Evolutionary conservation across 176 grass and related monocot species (phyloP).

Genomic region (Urochloa ruziziensis): DNA sequence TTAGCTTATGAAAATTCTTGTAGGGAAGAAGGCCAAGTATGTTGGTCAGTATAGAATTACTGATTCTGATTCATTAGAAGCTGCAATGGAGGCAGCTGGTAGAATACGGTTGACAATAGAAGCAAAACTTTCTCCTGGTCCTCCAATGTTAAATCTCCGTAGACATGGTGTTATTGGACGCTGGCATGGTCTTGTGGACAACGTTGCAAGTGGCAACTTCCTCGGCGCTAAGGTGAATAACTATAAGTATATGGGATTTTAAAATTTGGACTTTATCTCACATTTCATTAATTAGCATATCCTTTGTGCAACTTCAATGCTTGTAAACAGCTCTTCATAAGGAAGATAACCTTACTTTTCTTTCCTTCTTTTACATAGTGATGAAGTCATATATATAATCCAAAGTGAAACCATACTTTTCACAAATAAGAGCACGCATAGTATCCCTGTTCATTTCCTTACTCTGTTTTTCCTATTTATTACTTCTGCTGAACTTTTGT

Average conservation of each 20-base stretch:
- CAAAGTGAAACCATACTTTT: not conserved
- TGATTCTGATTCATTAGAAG: constrained; percentile 73
- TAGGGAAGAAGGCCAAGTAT: constrained; percentile 72
- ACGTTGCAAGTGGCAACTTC: constrained; percentile 92
- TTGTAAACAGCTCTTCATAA: constrained; percentile 12
- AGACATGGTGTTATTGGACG: constrained; percentile 76
- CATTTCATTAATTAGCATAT: constrained; percentile 1
- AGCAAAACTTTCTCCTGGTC: constrained; percentile 97
- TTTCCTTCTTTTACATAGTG: not conserved
- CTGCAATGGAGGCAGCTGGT: constrained; percentile 95
- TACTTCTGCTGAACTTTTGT: not conserved
- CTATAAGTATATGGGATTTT: not conserved
- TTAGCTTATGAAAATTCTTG: constrained; percentile 33
- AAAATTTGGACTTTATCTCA: not conserved
- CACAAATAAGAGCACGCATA: not conserved
- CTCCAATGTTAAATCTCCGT: constrained; percentile 83
- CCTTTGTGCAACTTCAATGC: not conserved
- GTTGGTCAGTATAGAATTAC: constrained; percentile 76
- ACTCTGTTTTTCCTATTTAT: not conserved
- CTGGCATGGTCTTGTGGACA: constrained; percentile 76
- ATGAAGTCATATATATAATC: not conserved
- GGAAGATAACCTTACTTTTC: not conserved
- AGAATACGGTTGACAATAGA: constrained; percentile 75
- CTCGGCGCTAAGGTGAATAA: constrained; percentile 88
- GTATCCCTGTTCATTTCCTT: not conserved